Conservation (phyloP, 2,329 filamentous ascomycete genomes). For the Apiospora sp. region DNA sequence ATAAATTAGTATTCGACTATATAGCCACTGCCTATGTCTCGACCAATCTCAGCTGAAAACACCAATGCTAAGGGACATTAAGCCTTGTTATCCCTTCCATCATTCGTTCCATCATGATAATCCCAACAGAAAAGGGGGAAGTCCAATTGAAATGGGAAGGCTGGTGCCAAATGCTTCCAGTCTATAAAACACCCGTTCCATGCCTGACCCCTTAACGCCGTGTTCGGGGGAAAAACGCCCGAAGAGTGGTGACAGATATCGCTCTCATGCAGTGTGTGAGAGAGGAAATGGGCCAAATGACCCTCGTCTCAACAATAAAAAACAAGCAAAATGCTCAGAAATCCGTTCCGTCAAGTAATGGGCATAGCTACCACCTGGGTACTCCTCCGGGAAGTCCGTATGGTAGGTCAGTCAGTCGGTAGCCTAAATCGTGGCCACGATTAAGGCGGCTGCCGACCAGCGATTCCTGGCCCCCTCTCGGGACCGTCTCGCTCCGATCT, state of each 20-base stretch:
- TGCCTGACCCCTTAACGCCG: conserved; percentile 8
- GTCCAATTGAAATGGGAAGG: neutral
- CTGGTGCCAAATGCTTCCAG: conserved; percentile 16
- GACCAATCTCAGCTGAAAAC: neutral
- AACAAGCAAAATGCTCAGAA: neutral
- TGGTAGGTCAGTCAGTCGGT: neutral
- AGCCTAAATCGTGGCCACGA: neutral
- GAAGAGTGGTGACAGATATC: too few relatives aligned
- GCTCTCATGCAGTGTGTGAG: neutral
- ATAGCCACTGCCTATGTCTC: conserved; percentile 7
- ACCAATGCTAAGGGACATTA: neutral
- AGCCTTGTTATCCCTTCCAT: neutral
- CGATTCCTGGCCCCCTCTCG: neutral
- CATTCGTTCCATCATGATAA: conserved; percentile 11
- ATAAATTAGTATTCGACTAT: neutral
- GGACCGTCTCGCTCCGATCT: neutral
- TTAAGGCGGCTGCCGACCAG: neutral
- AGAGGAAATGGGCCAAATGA: neutral
- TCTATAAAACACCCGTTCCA: conserved; percentile 2
- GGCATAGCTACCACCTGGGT: neutral
- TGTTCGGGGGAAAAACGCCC: neutral
- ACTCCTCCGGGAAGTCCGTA: neutral
- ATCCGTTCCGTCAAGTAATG: neutral
- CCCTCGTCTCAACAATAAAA: neutral
- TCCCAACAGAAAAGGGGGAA: neutral